Evolutionary conservation across 2,329 filamentous ascomycete species (phyloP).

Genomic region (Cladosporium velox): DNA sequence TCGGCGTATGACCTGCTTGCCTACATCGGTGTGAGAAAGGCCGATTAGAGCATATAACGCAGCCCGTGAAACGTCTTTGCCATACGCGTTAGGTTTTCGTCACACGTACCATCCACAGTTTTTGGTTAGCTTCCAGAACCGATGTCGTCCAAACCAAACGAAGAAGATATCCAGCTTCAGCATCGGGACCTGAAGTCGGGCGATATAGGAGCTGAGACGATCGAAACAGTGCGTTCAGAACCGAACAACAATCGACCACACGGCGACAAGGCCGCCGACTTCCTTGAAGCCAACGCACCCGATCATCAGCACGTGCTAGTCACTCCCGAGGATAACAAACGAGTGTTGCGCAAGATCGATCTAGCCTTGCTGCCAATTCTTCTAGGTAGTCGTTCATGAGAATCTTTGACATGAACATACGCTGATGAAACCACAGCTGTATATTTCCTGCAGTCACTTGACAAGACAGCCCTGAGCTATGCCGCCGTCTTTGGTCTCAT

Average conservation of each 20-base stretch:
- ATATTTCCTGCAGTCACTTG: constrained; percentile 64
- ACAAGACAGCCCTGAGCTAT: constrained; percentile 64
- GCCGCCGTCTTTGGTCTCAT: constrained; percentile 65
- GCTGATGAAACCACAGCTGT: constrained; percentile 36
- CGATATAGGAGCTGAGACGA: constrained; percentile 27
- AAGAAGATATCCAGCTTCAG: constrained; percentile 29
- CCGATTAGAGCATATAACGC: not conserved
- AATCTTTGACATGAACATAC: no score
- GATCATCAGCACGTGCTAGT: constrained; percentile 44
- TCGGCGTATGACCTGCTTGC: constrained; percentile 16
- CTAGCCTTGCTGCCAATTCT: constrained; percentile 56
- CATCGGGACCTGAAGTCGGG: constrained; percentile 26
- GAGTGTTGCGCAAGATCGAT: constrained; percentile 55
- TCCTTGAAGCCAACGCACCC: constrained; percentile 30
- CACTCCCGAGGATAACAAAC: constrained; percentile 55
- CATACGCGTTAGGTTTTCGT: not conserved
- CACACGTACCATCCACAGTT: not conserved
- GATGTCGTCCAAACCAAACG: constrained; percentile 24
- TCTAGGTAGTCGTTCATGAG: no score
- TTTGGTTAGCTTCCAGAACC: no score
- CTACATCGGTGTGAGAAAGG: not conserved
- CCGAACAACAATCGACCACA: not conserved
- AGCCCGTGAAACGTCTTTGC: not conserved
- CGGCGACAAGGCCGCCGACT: constrained; percentile 52
- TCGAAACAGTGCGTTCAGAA: constrained; percentile 23